Evolutionary conservation across 2,329 filamentous ascomycete species (phyloP), one percentile per base, ranked within the genome.

Genomic region (Nannizziopsis arthrosporioides): DNA sequence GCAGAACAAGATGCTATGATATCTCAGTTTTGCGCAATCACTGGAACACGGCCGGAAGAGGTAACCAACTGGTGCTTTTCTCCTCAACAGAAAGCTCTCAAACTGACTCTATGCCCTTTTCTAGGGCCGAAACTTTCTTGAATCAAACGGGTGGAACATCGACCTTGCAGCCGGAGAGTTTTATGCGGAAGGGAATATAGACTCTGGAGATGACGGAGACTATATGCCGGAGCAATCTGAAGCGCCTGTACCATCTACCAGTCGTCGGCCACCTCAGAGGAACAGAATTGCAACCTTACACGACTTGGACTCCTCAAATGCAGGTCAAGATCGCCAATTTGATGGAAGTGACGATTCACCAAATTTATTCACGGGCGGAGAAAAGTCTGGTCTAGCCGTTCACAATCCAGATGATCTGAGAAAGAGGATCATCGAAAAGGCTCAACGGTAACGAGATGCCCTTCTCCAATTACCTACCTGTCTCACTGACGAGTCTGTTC

Each of bases 61-160:
- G 76, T 77, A 66, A 44, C 61, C 50, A 43, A 19, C 22, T 7
- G 4, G 7, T 27, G 7, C 4, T 7, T 27, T 27, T 27, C 3
- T 27, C 22, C 7, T 27, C 22, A 27, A 27, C 3, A 27, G 3
- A 27, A 27, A 27, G 22, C 22, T 7, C 22, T 7, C 22, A 7
- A 27, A 27, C 22, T 27, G 22, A 27, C 22, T 27, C 22, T 4
- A 27, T 27, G 22, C 7, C 22, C 3, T 22, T 8, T 12, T 48
- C 42, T 30, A 88, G 83, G 84, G 84, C 41, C 72, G 72, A 48
- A 73, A 81, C 52, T 84, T 84, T 55, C 77, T 90, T 6, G 69
- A 72, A 17, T 73, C 75, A 32, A 80, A 75, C 58, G 68, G 75
- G 54, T 87, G 84, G 81, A 75, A 87, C 58, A 67, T 85, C 38